These are phyloP conservation scores for Microcyclospora pomicola DNA, from an alignment of 2,329 filamentous ascomycete genomes.

Conservation along the genomic window DNA sequence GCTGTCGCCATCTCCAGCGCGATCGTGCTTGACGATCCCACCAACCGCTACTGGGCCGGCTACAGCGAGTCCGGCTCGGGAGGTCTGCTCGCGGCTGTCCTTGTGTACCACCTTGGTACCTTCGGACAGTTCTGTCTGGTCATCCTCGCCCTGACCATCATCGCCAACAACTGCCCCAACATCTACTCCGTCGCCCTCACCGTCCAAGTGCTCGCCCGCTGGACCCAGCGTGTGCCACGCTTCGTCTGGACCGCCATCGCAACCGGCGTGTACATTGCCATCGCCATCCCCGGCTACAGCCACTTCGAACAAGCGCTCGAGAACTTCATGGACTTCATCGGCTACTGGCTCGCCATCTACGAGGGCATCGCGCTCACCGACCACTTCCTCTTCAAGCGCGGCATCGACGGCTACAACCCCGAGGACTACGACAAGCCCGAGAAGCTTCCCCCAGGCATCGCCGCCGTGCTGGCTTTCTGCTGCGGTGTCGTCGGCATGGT, in stretches of 20 bases:
- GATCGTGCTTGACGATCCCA: slow-evolving; percentile 38
- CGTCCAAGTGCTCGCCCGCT: slow-evolving; percentile 49
- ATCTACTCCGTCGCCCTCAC: slow-evolving; percentile 54
- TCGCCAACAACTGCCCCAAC: slow-evolving; percentile 34
- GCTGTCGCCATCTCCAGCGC: slow-evolving; percentile 58
- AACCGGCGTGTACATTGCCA: slow-evolving; percentile 50
- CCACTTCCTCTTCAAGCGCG: slow-evolving; percentile 54
- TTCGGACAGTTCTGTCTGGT: slow-evolving; percentile 58
- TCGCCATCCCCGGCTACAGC: slow-evolving; percentile 55
- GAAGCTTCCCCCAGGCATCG: slow-evolving; percentile 49
- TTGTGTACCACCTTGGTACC: slow-evolving; percentile 47
- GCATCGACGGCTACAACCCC: slow-evolving; percentile 45
- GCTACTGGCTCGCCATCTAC: slow-evolving; percentile 66
- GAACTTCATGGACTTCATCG: slow-evolving; percentile 50
- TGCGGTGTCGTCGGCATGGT: slow-evolving; percentile 53
- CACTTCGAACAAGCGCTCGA: slow-evolving; percentile 51
- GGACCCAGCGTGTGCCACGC: slow-evolving; percentile 48
- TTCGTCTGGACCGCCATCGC: slow-evolving; percentile 53
- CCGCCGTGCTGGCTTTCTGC: slow-evolving; percentile 49
- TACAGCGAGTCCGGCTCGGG: slow-evolving; percentile 47
- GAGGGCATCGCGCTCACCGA: slow-evolving; percentile 51
- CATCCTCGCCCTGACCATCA: slow-evolving; percentile 29
- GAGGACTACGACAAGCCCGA: slow-evolving; percentile 44
- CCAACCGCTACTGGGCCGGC: slow-evolving; percentile 42
- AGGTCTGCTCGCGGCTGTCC: slow-evolving; percentile 51